These are phyloP conservation scores for Leccinum variabile DNA, from an alignment of 1,284 basidiomycete species.

Conservation along the genomic window DNA sequence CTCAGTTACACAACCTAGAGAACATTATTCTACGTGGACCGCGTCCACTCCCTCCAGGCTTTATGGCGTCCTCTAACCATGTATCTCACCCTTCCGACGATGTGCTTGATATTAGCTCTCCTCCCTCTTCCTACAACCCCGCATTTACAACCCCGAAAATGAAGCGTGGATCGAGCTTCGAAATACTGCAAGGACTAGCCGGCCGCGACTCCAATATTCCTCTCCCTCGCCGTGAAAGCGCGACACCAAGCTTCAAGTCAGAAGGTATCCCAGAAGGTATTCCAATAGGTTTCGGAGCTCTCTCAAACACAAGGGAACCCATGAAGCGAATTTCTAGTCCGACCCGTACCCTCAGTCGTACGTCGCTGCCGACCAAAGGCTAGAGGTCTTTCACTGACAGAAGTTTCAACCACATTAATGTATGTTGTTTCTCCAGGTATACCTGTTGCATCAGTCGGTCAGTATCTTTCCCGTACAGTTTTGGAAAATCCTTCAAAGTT, in stretches of 20 bases:
- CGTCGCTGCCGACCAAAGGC: constrained; percentile 39
- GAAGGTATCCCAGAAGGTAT: constrained; percentile 70
- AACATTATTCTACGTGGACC: constrained; percentile 62
- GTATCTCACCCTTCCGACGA: constrained; percentile 38
- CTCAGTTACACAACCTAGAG: constrained; percentile 67
- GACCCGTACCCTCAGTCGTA: constrained; percentile 76
- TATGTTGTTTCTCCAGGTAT: constrained; percentile 54
- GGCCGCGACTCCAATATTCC: constrained; percentile 74
- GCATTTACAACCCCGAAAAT: constrained; percentile 44
- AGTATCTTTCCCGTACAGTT: constrained; percentile 29
- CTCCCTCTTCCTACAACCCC: constrained; percentile 38
- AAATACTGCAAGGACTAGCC: constrained; percentile 65
- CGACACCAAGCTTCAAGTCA: constrained; percentile 39
- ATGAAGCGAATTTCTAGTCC: constrained; percentile 66
- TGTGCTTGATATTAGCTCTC: constrained; percentile 38
- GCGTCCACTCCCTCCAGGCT: constrained; percentile 51
- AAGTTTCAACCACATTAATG: constrained; percentile 27
- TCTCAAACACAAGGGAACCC: constrained; percentile 39
- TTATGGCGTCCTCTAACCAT: constrained; percentile 37
- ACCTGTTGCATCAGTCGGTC: constrained; percentile 78
- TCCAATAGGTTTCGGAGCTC: constrained; percentile 52
- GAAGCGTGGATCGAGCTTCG: constrained; percentile 65
- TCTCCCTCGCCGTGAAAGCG: constrained; percentile 55
- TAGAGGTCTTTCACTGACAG: constrained; percentile 30
- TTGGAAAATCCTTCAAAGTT: constrained; percentile 20